Base-by-base conservation (phyloP, 768 basidiomycete species). In the Russula earlei region DNA sequence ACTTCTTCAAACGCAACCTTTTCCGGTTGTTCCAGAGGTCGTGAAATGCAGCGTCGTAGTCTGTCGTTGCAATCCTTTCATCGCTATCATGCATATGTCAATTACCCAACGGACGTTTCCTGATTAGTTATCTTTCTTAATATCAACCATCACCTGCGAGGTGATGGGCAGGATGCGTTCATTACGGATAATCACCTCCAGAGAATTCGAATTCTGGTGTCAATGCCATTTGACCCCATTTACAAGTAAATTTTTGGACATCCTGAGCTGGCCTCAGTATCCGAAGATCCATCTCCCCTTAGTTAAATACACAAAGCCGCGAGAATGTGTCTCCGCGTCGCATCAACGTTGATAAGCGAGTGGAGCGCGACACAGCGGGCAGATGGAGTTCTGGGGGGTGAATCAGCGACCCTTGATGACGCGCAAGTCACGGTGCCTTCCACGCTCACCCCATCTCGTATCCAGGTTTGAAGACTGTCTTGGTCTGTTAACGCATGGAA, bases 1-100 rank as follows among this genome's bases (percentile, higher is more conserved):
- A 91, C 73, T 87, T 82, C 76, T 78, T 90, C 75, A 86, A 79
- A 70, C 80, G 87, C 61, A 89, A 90, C 69, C 69, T 91, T 49
- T 91, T 89, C 80, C 75, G 84, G 62, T 85, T 77, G 69, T 91
- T 85, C 78, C 79, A 89, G 64, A 79, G 76, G 65, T 87, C 84
- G 65, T 91, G 71, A 75, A 55, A 29, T 31, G 12, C 31, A 14
- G 38, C 29, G 10, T 61, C 57, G 52, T 37, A 43, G 54, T 20
- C 50, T 56, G 59, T 55, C 52, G 5, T 54, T 47, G 9, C n/a
- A n/a, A 22, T 38, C 10, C 19, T 19, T 41, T 43, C 27, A 24
- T 27, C n/a, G n/a, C n/a, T n/a, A n/a, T 20, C 45, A 40, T 44
- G 20, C 49, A 61, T 37, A 31, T 29, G 36, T 52, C 38, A 17